Conservation (phyloP, 306 rosid species). For the Rosa rugosa region DNA sequence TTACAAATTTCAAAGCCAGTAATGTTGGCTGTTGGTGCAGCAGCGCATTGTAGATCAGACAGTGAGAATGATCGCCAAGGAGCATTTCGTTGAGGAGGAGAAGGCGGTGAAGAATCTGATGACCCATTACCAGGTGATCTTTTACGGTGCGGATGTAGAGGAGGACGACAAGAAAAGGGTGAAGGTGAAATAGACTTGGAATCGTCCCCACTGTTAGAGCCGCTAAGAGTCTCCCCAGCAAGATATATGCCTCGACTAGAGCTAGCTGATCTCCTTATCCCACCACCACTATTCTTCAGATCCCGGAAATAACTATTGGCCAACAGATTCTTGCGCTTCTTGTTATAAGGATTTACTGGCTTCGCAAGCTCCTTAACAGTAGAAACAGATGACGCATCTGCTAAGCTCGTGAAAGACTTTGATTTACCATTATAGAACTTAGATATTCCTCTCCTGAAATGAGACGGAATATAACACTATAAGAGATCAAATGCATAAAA, state of each 20-base stretch:
- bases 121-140: slow-evolving; percentile 32
- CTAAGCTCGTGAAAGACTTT: slow-evolving; percentile 81
- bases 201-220: slow-evolving; percentile 33
- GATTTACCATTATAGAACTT: slow-evolving; percentile 85
- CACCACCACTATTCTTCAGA: slow-evolving; percentile 30
- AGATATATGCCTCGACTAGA: slow-evolving; percentile 39
- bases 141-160: slow-evolving; percentile 55
- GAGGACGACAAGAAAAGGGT: slow-evolving; percentile 63
- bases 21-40: slow-evolving; percentile 38
- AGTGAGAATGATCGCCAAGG: slow-evolving; percentile 66
- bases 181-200: slow-evolving; percentile 43
- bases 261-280: slow-evolving; percentile 54
- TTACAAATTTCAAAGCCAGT: slow-evolving; percentile 52
- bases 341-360: slow-evolving; percentile 72
- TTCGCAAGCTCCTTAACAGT: slow-evolving; percentile 63
- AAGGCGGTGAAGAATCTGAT: slow-evolving; percentile 21
- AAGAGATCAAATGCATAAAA: not conserved
- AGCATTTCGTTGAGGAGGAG: slow-evolving; percentile 36
- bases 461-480: not conserved
- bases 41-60: slow-evolving; percentile 59
- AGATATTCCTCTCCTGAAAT: slow-evolving; percentile 87
- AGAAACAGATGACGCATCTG: slow-evolving; percentile 52
- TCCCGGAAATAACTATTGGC: slow-evolving; percentile 38
- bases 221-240: slow-evolving; percentile 30
- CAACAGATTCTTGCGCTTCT: slow-evolving; percentile 68